Conservation (phyloP, 352 stramenopile species). For the Globisporangium splendens region DNA sequence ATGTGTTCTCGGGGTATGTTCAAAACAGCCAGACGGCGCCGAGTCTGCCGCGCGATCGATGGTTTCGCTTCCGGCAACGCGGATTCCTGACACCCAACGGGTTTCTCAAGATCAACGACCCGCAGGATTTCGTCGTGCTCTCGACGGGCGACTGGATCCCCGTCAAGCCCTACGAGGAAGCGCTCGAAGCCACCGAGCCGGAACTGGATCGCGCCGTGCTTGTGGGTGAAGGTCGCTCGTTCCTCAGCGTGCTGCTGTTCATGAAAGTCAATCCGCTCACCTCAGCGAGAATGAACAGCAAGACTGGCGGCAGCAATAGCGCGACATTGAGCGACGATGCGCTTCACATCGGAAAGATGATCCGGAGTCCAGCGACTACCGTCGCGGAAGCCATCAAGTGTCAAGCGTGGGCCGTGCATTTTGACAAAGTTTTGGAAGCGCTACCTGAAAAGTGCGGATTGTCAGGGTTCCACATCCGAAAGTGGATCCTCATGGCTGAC, state of each 20-base stretch:
- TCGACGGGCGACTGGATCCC: conserved; percentile 74
- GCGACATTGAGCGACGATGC: conserved; percentile 45
- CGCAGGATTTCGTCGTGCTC: conserved; percentile 67
- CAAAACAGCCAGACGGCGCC: conserved; percentile 22
- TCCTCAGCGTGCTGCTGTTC: conserved; percentile 75
- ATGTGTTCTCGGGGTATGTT: conserved; percentile 73
- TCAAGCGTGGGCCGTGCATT: conserved; percentile 72
- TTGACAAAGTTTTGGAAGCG: conserved; percentile 58
- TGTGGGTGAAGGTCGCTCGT: conserved; percentile 62
- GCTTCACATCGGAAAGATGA: conserved; percentile 27
- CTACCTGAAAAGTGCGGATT: conserved; percentile 41
- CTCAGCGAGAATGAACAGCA: background rate
- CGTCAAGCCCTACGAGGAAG: conserved; percentile 53
- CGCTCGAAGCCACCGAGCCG: conserved; percentile 38
- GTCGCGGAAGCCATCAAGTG: conserved; percentile 64
- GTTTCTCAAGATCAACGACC: conserved; percentile 73
- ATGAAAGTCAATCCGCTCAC: conserved; percentile 43
- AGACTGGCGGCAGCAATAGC: background rate
- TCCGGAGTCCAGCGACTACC: conserved; percentile 40
- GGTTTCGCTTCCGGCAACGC: conserved; percentile 50
- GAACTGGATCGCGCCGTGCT: conserved; percentile 68
- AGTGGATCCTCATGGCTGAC: conserved; percentile 78
- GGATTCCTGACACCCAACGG: conserved; percentile 65
- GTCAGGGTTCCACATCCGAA: conserved; percentile 64
- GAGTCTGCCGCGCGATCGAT: conserved; percentile 30